phyloP scores from a whole-genome alignment of 2,329 filamentous ascomycete genomes.

The Sphaerulina musiva region DNA sequence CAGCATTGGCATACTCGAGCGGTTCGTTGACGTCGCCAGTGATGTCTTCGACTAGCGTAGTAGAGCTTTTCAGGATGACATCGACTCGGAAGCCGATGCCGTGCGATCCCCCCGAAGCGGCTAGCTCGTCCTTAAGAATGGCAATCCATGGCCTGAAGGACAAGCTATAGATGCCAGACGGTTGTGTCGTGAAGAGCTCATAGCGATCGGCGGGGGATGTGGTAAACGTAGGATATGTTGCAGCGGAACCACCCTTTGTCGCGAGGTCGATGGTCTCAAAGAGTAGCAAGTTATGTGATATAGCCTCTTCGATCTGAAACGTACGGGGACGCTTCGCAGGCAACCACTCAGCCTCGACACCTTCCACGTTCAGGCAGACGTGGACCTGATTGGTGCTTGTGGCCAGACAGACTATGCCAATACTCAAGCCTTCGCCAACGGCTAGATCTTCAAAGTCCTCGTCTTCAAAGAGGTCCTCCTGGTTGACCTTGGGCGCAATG shows the following conservation, averaged over 20 bases:
- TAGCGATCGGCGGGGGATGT: conserved; percentile 51
- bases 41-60: conserved; percentile 43
- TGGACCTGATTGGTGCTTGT: conserved; percentile 52
- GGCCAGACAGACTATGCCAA: conserved; percentile 52
- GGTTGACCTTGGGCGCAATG: conserved; percentile 48
- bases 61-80: conserved; percentile 48
- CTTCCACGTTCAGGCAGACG: conserved; percentile 55
- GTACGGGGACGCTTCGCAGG: conserved; percentile 37
- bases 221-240: conserved; percentile 51
- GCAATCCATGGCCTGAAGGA: conserved; percentile 53
- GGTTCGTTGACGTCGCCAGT: conserved; percentile 31
- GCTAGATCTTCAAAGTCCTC: conserved; percentile 38
- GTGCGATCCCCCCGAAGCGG: conserved; percentile 33
- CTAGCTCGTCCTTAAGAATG: conserved; percentile 51
- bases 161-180: conserved; percentile 49
- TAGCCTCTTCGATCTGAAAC: conserved; percentile 24
- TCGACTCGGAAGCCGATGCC: conserved; percentile 53
- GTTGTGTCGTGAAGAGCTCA: conserved; percentile 53
- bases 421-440: conserved; percentile 46
- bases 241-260: conserved; percentile 18
- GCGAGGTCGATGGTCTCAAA: conserved; percentile 39
- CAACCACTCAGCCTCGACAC: conserved; percentile 58
- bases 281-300: conserved; percentile 30
- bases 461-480: conserved; percentile 47
- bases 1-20: conserved; percentile 33